Evolutionary conservation across 2,329 filamentous ascomycete genomes (phyloP).

Genomic region (Biscogniauxia marginata): DNA sequence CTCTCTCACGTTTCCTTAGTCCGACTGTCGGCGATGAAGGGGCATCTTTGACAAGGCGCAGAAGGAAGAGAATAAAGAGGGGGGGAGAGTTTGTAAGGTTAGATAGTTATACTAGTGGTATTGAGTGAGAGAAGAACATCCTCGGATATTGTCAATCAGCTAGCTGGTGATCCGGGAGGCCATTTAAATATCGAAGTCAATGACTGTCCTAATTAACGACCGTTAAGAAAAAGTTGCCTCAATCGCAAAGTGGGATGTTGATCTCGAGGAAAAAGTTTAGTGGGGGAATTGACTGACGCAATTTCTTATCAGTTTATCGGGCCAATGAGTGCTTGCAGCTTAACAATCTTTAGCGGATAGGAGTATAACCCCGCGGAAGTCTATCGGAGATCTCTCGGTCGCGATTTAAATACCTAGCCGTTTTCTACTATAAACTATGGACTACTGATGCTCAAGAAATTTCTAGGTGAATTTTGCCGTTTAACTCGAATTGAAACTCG

Average conservation of each 20-base stretch:
- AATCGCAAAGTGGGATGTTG: background rate
- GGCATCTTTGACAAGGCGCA: too few relatives aligned
- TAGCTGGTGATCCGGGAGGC: too few relatives aligned
- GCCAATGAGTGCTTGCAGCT: constrained; percentile 12
- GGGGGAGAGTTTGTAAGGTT: too few relatives aligned
- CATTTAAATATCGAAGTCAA: background rate
- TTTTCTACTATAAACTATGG: too few relatives aligned
- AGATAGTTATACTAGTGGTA: too few relatives aligned
- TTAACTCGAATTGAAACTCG: too few relatives aligned
- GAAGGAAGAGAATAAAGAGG: too few relatives aligned
- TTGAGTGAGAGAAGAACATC: background rate
- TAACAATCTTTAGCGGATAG: background rate
- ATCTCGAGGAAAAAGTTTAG: constrained; percentile 14
- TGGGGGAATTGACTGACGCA: constrained; percentile 19
- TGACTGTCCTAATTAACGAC: too few relatives aligned
- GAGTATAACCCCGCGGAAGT: constrained; percentile 14
- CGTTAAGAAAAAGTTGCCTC: background rate
- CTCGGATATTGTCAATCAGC: background rate
- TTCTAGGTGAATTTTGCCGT: too few relatives aligned
- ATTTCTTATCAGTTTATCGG: constrained; percentile 15
- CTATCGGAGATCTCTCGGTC: constrained; percentile 16
- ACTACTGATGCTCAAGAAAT: too few relatives aligned
- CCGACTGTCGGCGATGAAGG: background rate
- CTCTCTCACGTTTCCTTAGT: background rate
- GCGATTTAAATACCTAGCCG: background rate